These are phyloP conservation scores for Dissoconium aciculare DNA, from an alignment of 2,329 filamentous ascomycete genomes.

Conservation along the genomic window DNA sequence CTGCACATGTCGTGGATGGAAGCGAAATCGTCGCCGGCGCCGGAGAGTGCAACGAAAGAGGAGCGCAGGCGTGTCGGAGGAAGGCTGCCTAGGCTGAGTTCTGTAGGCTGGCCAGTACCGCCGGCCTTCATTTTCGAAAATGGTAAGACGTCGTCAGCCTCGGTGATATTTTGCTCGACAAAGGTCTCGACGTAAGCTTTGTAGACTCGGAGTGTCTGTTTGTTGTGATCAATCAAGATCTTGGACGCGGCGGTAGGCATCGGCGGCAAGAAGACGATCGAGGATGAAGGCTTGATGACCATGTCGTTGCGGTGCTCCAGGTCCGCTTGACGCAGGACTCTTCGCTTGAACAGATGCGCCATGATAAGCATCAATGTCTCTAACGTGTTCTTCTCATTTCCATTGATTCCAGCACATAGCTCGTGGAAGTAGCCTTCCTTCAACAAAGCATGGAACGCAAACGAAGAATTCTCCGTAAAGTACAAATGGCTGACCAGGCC, in stretches of 20 bases:
- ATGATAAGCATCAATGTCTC: constrained; percentile 53
- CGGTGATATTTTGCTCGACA: constrained; percentile 45
- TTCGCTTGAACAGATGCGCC: constrained; percentile 54
- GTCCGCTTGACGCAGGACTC: constrained; percentile 35
- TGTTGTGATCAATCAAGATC: constrained; percentile 48
- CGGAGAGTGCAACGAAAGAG: constrained; percentile 57
- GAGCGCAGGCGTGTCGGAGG: constrained; percentile 42
- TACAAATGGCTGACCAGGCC: constrained; percentile 58
- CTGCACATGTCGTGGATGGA: constrained; percentile 53
- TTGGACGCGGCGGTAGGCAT: constrained; percentile 44
- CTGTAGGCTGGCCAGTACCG: constrained; percentile 16
- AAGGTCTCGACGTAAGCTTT: constrained; percentile 55
- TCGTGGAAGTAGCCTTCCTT: constrained; percentile 55
- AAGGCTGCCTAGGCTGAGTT: constrained; percentile 15
- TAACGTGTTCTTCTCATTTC: constrained; percentile 36
- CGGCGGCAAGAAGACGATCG: constrained; percentile 48
- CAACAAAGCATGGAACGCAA: constrained; percentile 62
- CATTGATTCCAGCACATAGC: constrained; percentile 44
- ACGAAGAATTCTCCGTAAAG: constrained; percentile 59
- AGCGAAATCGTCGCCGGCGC: constrained; percentile 47
- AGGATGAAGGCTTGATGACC: constrained; percentile 43
- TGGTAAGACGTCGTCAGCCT: constrained; percentile 43
- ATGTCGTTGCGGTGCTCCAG: constrained; percentile 34
- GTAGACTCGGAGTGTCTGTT: constrained; percentile 50
- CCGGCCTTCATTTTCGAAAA: constrained; percentile 40